These are phyloP conservation scores for Pluteus cervinus DNA, from an alignment of 768 basidiomycete species.

Conservation along the genomic window DNA sequence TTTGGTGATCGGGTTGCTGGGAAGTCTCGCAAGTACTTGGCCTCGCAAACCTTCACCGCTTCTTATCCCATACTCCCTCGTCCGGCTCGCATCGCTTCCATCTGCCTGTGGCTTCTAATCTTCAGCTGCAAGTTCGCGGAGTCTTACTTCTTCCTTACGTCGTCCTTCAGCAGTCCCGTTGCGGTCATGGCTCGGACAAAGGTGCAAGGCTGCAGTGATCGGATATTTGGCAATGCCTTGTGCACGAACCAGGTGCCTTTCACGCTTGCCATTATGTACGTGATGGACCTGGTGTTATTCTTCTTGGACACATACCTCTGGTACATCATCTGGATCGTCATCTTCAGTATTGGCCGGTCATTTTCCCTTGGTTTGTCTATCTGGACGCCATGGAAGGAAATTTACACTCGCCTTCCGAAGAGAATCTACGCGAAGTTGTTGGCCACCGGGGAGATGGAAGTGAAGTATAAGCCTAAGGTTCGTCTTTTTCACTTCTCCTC, in stretches of 20 bases:
- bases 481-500: slow-evolving; percentile 6
- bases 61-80: slow-evolving; percentile 82
- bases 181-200: slow-evolving; percentile 95
- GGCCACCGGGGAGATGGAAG: slow-evolving; percentile 96
- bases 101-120: slow-evolving; percentile 84
- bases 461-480: slow-evolving; percentile 99
- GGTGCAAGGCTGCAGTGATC: slow-evolving; percentile 86
- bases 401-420: slow-evolving; percentile 93
- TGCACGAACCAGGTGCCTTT: slow-evolving; percentile 94
- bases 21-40: slow-evolving; percentile 97
- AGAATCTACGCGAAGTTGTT: slow-evolving; percentile 96
- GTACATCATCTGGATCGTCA: slow-evolving; percentile 99
- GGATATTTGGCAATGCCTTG: slow-evolving; percentile 68
- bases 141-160: slow-evolving; percentile 97
- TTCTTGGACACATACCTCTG: slow-evolving; percentile 99
- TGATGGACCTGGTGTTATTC: slow-evolving; percentile 97
- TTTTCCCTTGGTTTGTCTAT: slow-evolving; percentile 93
- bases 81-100: slow-evolving; percentile 73
- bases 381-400: slow-evolving; percentile 99
- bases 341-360: slow-evolving; percentile 86
- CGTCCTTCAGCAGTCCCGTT: slow-evolving; percentile 95
- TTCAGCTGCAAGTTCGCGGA: slow-evolving; percentile 97
- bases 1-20: slow-evolving; percentile 98
- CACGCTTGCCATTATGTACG: slow-evolving; percentile 95
- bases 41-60: slow-evolving; percentile 97